Conservation (phyloP, 495 filamentous ascomycete genomes). For the Aspergillus wentii region DNA sequence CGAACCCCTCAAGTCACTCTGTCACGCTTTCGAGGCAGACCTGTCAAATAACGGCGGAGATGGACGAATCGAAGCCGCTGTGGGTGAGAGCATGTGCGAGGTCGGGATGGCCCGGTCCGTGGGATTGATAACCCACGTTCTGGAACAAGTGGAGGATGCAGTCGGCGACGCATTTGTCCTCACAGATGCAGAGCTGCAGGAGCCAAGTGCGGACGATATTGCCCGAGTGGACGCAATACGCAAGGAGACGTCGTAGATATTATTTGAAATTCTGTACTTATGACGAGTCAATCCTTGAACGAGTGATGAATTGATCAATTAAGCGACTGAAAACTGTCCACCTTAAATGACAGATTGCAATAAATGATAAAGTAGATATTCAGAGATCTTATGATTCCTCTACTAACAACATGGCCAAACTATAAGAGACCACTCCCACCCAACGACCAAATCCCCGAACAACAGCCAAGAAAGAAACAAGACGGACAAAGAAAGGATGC, state of each 20-base stretch:
- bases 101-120: slow-evolving; percentile 35
- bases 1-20: slow-evolving; percentile 26
- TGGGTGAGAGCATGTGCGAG: slow-evolving; percentile 36
- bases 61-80: slow-evolving; percentile 31
- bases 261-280: not conserved
- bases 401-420: too few species aligned
- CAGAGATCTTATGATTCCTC: too few species aligned
- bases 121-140: slow-evolving; percentile 28
- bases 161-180: slow-evolving; percentile 28
- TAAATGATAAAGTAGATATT: too few species aligned
- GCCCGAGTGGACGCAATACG: slow-evolving; percentile 23
- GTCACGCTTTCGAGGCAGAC: slow-evolving; percentile 31
- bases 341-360: too few species aligned
- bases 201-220: slow-evolving; percentile 27
- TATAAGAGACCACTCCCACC: too few species aligned
- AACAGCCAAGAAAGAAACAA: too few species aligned
- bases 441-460: too few species aligned
- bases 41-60: slow-evolving; percentile 32
- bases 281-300: too few species aligned
- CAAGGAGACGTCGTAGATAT: slow-evolving; percentile 16
- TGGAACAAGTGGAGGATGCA: slow-evolving; percentile 35
- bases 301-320: too few species aligned
- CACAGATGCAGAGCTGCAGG: slow-evolving; percentile 25
- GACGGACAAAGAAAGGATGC: too few species aligned
- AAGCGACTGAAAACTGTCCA: too few species aligned